A percentile compares a stretch with the other conserved stretches of the same genome.
Evolutionary conservation across 2,329 filamentous ascomycete genomes (phyloP).

Genomic region (Tolypocladium ovalisporum): DNA sequence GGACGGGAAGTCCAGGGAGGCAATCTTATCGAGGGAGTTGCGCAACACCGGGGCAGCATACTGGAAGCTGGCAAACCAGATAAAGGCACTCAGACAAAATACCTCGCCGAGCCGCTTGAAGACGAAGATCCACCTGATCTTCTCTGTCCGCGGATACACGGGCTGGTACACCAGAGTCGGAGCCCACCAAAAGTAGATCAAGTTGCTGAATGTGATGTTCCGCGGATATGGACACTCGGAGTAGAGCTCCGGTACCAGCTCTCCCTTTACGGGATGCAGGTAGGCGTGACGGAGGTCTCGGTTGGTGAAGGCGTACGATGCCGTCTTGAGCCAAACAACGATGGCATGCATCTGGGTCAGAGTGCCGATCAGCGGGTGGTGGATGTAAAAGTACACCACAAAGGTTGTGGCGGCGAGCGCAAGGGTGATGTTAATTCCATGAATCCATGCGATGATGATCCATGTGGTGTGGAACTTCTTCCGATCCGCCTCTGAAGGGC

Average conservation of each 20-base stretch:
- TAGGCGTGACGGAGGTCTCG: slow-evolving; percentile 87
- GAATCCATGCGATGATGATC: slow-evolving; percentile 68
- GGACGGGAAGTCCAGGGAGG: slow-evolving; percentile 64
- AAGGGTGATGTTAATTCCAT: slow-evolving; percentile 72
- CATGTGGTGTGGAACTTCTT: slow-evolving; percentile 65
- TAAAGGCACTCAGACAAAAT: slow-evolving; percentile 69
- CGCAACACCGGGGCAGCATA: slow-evolving; percentile 83
- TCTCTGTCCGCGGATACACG: slow-evolving; percentile 76
- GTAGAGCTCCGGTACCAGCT: slow-evolving; percentile 74
- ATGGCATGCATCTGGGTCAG: slow-evolving; percentile 84
- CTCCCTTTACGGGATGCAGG: slow-evolving; percentile 60
- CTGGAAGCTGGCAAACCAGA: slow-evolving; percentile 91
- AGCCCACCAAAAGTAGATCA: slow-evolving; percentile 96
- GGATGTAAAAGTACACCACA: slow-evolving; percentile 81
- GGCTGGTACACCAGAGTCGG: slow-evolving; percentile 95
- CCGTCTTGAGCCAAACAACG: slow-evolving; percentile 92
- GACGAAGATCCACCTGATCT: slow-evolving; percentile 81
- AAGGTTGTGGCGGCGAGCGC: slow-evolving; percentile 72
- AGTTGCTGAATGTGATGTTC: slow-evolving; percentile 81
- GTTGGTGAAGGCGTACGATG: slow-evolving; percentile 94
- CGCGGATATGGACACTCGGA: slow-evolving; percentile 72
- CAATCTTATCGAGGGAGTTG: slow-evolving; percentile 84
- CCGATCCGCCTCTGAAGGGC: slow-evolving; percentile 45
- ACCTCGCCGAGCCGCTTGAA: slow-evolving; percentile 72
- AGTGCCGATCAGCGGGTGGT: slow-evolving; percentile 89